Conservation (phyloP, 2,329 filamentous ascomycete genomes). For the Cordyceps cicadae region DNA sequence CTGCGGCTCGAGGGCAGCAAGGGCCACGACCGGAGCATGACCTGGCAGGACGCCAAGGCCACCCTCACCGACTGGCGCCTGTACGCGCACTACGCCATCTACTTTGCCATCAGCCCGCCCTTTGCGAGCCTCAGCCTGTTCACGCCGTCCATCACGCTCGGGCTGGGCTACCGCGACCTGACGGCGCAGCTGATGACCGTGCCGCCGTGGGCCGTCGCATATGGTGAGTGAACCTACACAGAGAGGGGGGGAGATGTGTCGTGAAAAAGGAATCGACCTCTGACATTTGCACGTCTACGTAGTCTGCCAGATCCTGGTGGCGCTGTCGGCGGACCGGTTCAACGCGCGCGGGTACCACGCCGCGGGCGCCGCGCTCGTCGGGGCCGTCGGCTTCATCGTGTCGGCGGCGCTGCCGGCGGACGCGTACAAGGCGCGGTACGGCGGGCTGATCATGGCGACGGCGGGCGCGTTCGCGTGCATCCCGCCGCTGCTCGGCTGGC, state of each 20-base stretch:
- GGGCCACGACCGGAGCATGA: slow-evolving; percentile 54
- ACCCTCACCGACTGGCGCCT: slow-evolving; percentile 59
- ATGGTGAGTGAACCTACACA: slow-evolving; percentile 29
- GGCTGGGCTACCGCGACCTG: slow-evolving; percentile 42
- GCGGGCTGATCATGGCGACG: slow-evolving; percentile 59
- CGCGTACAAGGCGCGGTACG: slow-evolving; percentile 55
- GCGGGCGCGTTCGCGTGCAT: slow-evolving; percentile 61
- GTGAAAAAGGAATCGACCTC: neutral
- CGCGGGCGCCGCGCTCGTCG: slow-evolving; percentile 34
- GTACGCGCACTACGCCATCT: slow-evolving; percentile 56
- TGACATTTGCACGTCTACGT: neutral
- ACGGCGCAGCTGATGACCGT: slow-evolving; percentile 58
- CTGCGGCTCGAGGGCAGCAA: slow-evolving; percentile 40
- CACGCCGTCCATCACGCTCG: slow-evolving; percentile 51
- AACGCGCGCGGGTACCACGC: slow-evolving; percentile 43
- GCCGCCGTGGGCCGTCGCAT: slow-evolving; percentile 55
- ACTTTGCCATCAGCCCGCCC: slow-evolving; percentile 42
- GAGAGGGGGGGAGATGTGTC: too few species aligned
- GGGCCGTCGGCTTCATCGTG: slow-evolving; percentile 45
- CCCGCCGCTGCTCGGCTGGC: slow-evolving; percentile 62
- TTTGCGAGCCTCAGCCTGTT: slow-evolving; percentile 55
- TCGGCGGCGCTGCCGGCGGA: slow-evolving; percentile 55
- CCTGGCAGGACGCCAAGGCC: slow-evolving; percentile 59
- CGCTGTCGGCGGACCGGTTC: slow-evolving; percentile 56
- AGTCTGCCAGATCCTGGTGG: slow-evolving; percentile 34